Conservation (phyloP, 768 basidiomycete genomes). For the Cytidiella melzeri region DNA sequence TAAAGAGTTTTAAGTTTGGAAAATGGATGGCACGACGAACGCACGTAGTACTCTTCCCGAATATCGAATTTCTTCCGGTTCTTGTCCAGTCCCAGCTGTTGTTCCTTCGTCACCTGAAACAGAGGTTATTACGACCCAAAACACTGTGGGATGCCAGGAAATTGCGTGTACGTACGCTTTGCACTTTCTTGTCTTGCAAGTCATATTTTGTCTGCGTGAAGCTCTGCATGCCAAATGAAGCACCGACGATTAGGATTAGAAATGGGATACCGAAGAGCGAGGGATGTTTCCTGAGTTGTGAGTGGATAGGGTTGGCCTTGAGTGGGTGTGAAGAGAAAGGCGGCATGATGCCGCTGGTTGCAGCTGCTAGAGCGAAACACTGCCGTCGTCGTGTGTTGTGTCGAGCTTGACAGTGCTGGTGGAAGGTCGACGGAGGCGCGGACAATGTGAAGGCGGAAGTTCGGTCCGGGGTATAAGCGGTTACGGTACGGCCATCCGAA, state of each 20-base stretch:
- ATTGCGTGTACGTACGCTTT: constrained; percentile 38
- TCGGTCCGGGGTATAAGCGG: not conserved
- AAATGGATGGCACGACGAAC: constrained; percentile 27
- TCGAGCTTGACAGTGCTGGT: too few species aligned
- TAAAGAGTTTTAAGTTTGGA: not conserved
- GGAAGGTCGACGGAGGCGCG: not conserved
- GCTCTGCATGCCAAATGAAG: constrained; percentile 75
- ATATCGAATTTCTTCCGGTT: constrained; percentile 83
- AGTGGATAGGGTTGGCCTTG: constrained; percentile 34
- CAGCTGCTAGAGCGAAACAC: not conserved
- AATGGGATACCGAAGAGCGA: constrained; percentile 84
- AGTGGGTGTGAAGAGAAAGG: constrained; percentile 46
- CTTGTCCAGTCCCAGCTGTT: constrained; percentile 68
- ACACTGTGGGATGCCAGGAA: not conserved
- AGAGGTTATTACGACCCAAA: not conserved
- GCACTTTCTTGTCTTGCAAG: constrained; percentile 73
- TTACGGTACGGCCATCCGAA: too few species aligned
- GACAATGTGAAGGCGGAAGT: not conserved
- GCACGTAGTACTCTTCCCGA: constrained; percentile 91
- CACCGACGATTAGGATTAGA: constrained; percentile 74
- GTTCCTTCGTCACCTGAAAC: constrained; percentile 62
- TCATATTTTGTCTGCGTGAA: constrained; percentile 93
- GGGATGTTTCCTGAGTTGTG: constrained; percentile 52
- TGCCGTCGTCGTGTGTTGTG: too few species aligned
- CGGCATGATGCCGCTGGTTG: constrained; percentile 37